phyloP scores from a whole-genome alignment of 2,329 filamentous ascomycete species.

The Colletotrichum sp. region DNA sequence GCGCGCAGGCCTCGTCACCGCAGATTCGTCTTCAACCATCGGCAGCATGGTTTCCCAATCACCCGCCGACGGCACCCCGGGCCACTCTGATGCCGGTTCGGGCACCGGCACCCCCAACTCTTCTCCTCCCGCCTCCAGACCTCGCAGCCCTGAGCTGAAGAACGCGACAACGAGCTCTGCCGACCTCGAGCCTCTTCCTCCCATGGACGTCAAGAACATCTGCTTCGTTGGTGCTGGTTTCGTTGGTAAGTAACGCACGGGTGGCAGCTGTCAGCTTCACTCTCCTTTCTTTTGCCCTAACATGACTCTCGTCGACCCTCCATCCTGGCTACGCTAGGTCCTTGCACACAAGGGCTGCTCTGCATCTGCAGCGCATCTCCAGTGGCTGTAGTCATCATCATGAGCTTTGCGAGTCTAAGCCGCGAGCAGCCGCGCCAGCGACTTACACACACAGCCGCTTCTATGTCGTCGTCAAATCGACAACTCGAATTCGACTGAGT shows the following conservation, averaged over 20 bases:
- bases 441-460: background rate
- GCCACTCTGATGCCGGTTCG: conserved; percentile 20
- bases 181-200: conserved; percentile 14
- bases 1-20: background rate
- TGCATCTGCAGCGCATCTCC: background rate
- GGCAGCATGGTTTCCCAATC: conserved; percentile 17
- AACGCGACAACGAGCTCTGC: background rate
- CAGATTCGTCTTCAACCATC: conserved; percentile 17
- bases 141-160: conserved; percentile 21
- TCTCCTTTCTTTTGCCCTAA: background rate
- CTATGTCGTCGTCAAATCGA: background rate
- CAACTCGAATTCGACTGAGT: background rate
- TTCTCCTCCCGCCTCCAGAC: conserved; percentile 19
- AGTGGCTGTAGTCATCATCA: background rate
- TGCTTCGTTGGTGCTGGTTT: conserved; percentile 80
- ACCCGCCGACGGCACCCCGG: conserved; percentile 5
- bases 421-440: background rate
- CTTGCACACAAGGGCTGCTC: background rate
- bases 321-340: background rate
- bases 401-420: background rate
- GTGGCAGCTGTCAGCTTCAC: background rate
- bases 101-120: conserved; percentile 21
- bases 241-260: conserved; percentile 63
- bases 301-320: background rate
- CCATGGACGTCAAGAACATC: conserved; percentile 50